Percentiles rank a stretch among this genome's conserved stretches.
Evolutionary conservation across 495 filamentous ascomycete species (phyloP).

Genomic region (Penicillium subrubescens): DNA sequence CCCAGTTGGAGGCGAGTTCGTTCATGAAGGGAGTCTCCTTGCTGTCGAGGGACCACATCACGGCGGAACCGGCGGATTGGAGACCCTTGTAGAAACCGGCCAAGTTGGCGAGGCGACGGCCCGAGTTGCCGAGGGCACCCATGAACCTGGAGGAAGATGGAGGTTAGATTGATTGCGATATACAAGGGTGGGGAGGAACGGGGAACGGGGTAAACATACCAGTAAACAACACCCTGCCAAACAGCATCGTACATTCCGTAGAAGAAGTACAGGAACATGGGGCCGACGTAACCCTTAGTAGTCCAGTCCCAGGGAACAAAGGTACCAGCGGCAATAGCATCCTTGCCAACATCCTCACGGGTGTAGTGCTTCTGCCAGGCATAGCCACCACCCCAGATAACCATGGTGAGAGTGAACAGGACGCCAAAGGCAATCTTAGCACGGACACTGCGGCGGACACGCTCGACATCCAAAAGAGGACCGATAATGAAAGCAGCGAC

Average conservation of each 20-base stretch:
- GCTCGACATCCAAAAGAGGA: conserved; percentile 42
- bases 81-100: conserved; percentile 93
- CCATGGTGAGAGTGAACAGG: conserved; percentile 45
- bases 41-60: conserved; percentile 78
- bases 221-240: conserved; percentile 78
- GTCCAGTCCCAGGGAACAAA: conserved; percentile 46
- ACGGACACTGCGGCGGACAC: conserved; percentile 42
- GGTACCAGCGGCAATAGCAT: conserved; percentile 4
- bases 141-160: conserved; percentile 60
- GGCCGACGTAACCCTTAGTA: conserved; percentile 42
- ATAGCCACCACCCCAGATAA: conserved; percentile 55
- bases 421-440: conserved; percentile 42
- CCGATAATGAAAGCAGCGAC: conserved; percentile 49
- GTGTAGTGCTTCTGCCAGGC: conserved; percentile 52
- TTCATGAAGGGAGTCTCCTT: conserved; percentile 59
- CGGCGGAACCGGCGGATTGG: conserved; percentile 80
- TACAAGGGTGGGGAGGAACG: neutral
- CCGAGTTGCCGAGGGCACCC: conserved; percentile 86
- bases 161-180: conserved; percentile 4
- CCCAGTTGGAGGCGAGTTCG: conserved; percentile 60
- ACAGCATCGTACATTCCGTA: conserved; percentile 55
- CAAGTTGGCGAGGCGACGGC: conserved; percentile 85
- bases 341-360: conserved; percentile 29
- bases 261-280: conserved; percentile 58
- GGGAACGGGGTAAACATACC: conserved; percentile 50